Evolutionary conservation across 257 asterid species (phyloP).

Genomic region (Solanum ossicruentum): DNA sequence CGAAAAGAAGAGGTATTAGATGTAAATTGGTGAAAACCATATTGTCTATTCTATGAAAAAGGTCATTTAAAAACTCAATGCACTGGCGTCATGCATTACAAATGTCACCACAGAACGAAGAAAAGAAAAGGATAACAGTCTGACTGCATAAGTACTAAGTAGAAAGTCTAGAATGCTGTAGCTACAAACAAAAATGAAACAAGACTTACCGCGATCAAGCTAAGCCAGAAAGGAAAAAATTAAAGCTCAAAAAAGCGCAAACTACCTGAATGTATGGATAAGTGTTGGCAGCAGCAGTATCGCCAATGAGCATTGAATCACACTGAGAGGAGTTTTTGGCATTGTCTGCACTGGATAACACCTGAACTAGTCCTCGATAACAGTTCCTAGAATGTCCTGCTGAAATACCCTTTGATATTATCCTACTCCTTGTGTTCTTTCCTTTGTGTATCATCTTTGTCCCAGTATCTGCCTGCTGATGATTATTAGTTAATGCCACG

Average conservation of each 20-base stretch:
- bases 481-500: constrained; percentile 83
- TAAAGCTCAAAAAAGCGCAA: not conserved
- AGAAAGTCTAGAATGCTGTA: not conserved
- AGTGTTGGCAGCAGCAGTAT: constrained; percentile 82
- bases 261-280: constrained; percentile 89
- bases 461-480: constrained; percentile 96
- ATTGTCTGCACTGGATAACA: constrained; percentile 73
- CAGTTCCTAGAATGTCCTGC: constrained; percentile 86
- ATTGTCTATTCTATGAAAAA: not conserved
- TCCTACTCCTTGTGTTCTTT: constrained; percentile 86
- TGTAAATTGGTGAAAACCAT: not conserved
- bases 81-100: not conserved
- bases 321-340: constrained; percentile 80
- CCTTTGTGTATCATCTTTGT: constrained; percentile 99
- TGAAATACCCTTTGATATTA: constrained; percentile 87
- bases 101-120: not conserved
- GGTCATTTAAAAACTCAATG: not conserved
- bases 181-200: not conserved
- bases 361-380: constrained; percentile 88
- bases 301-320: constrained; percentile 94
- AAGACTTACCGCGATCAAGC: not conserved
- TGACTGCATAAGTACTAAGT: not conserved
- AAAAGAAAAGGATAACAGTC: not conserved
- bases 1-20: not conserved
- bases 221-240: not conserved